Evolutionary conservation across 495 filamentous ascomycete genomes (phyloP), one percentile per base, ranked within the genome.

Genomic region (Lindgomyces ingoldianus): DNA sequence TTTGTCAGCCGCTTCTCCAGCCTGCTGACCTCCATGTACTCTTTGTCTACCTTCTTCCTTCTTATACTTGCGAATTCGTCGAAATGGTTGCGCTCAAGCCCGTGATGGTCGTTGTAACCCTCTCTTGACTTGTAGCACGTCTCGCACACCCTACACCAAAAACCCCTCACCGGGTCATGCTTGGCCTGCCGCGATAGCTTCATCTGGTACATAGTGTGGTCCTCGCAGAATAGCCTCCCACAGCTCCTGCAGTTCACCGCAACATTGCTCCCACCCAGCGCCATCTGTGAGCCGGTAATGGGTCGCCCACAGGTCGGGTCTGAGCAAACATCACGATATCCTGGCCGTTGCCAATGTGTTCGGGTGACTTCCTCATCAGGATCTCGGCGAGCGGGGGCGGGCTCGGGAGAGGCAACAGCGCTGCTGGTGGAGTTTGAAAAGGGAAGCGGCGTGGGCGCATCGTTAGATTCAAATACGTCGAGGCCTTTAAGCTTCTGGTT

Each of bases 161-260:
- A 81, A 1, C 94, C 94, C 64, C 95, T 78, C 0, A 96, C 88
- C 0, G 95, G 95, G 66, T 98, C 95, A 79, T 96, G 91, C 64
- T 87, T 84, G 3, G 95, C 94, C 4, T 91, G 87, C 48, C 93
- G 82, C 10, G 91, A 96, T 19, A 98, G 83, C 81, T 94, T 97
- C 90, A 98, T 98, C 78, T 98, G 93, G 70, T 98, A 98, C 94
- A 97, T 96, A 29, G 93, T 97, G 78, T 98, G 95, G 67, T 95
- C 91, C 73, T 98, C 93, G 76, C 94, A 98, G 72, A 97, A 98
- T 33, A 98, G 79, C 65, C 86, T 89, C 0, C 94, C 94, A 65
- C 94, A 98, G 54, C 91, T 89, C 56, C 94, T 81, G 72, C 94
- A 98, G 71, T 98, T 96, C 66, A 98, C 86, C 61, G 81, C 90